Conservation (phyloP, 2,329 filamentous ascomycete species). For the Decorospora gaudefroyi region DNA sequence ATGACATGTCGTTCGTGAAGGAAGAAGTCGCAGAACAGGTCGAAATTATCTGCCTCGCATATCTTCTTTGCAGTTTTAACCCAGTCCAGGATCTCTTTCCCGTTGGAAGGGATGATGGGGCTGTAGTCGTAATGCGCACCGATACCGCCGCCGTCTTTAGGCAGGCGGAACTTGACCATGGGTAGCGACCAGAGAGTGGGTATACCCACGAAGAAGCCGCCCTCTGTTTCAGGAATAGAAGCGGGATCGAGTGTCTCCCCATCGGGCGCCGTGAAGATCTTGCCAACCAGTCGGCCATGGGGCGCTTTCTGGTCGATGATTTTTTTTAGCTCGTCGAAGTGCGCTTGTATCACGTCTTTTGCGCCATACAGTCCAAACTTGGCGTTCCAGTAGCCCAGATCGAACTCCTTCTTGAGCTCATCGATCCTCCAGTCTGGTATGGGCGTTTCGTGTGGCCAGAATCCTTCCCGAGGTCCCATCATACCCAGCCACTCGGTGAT, state of each 20-base stretch:
- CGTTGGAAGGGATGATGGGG: slow-evolving; percentile 41
- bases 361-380: slow-evolving; percentile 55
- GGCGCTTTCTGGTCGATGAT: slow-evolving; percentile 47
- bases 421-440: slow-evolving; percentile 54
- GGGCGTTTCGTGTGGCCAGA: slow-evolving; percentile 52
- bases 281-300: slow-evolving; percentile 46
- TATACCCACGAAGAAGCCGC: slow-evolving; percentile 41
- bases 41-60: slow-evolving; percentile 52
- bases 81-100: slow-evolving; percentile 52
- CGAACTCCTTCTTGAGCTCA: slow-evolving; percentile 52
- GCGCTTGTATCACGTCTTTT: slow-evolving; percentile 51
- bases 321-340: slow-evolving; percentile 50
- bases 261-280: slow-evolving; percentile 48
- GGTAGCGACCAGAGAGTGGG: slow-evolving; percentile 40
- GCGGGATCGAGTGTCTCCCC: slow-evolving; percentile 50
- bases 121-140: slow-evolving; percentile 42
- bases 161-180: slow-evolving; percentile 42
- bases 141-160: slow-evolving; percentile 35
- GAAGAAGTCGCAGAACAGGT: slow-evolving; percentile 56
- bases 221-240: slow-evolving; percentile 35
- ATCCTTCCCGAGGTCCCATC: slow-evolving; percentile 51
- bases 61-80: slow-evolving; percentile 49
- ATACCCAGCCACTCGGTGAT: slow-evolving; percentile 55
- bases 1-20: slow-evolving; percentile 56
- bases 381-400: slow-evolving; percentile 53